These are phyloP conservation scores for Prunus mume DNA, from an alignment of 306 rosid genomes.

Conservation along the genomic window DNA sequence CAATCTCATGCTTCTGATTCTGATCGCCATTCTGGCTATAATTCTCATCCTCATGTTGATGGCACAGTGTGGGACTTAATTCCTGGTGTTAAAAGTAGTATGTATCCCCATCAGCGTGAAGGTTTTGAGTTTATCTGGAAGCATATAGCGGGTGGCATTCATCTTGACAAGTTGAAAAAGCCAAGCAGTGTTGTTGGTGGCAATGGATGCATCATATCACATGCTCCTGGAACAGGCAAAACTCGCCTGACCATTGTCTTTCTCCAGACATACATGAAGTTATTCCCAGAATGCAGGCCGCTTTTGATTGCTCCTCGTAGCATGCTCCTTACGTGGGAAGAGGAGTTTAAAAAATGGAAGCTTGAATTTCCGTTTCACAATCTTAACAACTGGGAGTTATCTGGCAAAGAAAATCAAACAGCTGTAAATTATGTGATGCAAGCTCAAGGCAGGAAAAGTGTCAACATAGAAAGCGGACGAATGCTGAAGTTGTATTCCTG, in stretches of 20 bases:
- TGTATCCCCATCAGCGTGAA: conserved; percentile 63
- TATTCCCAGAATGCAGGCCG: conserved; percentile 47
- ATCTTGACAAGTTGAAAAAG: conserved; percentile 31
- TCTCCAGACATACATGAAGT: conserved; percentile 47
- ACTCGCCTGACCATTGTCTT: conserved; percentile 61
- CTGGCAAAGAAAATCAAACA: conserved; percentile 35
- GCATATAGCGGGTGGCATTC: conserved; percentile 61
- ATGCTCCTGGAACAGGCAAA: conserved; percentile 88
- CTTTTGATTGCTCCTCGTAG: conserved; percentile 62
- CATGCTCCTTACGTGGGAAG: conserved; percentile 78
- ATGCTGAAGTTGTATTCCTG: conserved; percentile 48
- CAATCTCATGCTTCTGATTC: neutral
- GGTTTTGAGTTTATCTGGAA: conserved; percentile 78
- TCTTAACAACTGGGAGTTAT: conserved; percentile 32
- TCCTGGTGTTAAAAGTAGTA: conserved; percentile 40
- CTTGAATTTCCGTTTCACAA: conserved; percentile 64
- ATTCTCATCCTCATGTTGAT: conserved; percentile 5
- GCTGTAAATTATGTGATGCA: conserved; percentile 17
- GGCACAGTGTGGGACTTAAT: conserved; percentile 67
- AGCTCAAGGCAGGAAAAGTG: neutral
- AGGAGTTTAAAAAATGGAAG: conserved; percentile 64
- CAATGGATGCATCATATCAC: conserved; percentile 69
- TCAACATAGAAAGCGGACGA: conserved; percentile 7
- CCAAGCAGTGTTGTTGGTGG: conserved; percentile 19
- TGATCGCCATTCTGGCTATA: conserved; percentile 14